Evolutionary conservation across 2,329 filamentous ascomycete genomes (phyloP).

Genomic region (Diaporthe aspalathi): DNA sequence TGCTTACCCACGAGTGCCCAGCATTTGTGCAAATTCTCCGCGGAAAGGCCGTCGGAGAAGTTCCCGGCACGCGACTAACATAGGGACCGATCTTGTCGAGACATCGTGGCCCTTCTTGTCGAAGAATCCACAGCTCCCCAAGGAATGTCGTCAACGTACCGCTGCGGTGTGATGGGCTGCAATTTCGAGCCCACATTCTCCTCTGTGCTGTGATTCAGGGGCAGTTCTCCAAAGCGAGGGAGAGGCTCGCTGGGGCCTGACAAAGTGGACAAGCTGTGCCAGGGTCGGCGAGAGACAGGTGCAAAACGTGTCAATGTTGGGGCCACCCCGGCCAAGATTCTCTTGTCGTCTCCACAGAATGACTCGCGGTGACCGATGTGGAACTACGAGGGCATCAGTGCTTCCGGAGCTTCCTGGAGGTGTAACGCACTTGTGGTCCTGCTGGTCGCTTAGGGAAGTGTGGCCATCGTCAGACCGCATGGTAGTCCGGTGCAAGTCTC

Average conservation of each 20-base stretch:
- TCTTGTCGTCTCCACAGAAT: neutral
- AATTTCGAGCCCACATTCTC: neutral
- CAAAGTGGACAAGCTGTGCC: neutral
- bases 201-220: neutral
- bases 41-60: neutral
- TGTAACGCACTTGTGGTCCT: neutral
- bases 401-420: neutral
- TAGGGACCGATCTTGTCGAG: neutral
- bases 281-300: conserved; percentile 12
- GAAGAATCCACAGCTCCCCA: neutral
- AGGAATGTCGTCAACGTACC: neutral
- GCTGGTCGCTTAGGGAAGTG: neutral
- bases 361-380: neutral
- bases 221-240: neutral
- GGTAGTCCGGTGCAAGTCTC: too few species aligned
- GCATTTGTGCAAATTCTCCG: neutral
- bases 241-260: conserved; percentile 1
- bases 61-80: neutral
- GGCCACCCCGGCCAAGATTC: neutral
- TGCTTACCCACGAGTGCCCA: neutral
- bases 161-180: conserved; percentile 4
- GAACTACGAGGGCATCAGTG: neutral
- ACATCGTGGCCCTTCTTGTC: neutral
- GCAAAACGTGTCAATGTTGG: conserved; percentile 3
- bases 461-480: neutral